Evolutionary conservation across 176 grass and related monocot species (phyloP), one percentile per base, ranked within the genome.

Genomic region (Rhynchospora tenuis): DNA sequence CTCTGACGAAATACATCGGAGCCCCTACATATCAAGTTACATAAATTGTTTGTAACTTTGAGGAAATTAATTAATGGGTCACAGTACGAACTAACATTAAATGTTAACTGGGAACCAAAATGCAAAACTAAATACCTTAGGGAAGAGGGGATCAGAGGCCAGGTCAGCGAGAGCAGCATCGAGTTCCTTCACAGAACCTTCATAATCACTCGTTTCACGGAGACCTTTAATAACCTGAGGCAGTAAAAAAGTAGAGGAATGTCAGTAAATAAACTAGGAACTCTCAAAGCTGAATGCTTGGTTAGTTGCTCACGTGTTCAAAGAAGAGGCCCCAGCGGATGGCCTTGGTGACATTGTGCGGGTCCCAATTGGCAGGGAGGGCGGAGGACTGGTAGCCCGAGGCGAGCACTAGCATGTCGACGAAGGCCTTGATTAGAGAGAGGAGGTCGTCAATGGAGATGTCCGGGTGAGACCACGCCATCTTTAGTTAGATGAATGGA

Each of bases 301-400:
- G 74, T 81, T 28, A 47, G 23, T 59, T 73, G 19, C 72, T 26
- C 74, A 92, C 92, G 46, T 93, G 89, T 85, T 98, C 87, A 88
- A 98, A 94, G 90, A 94, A 93, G 64, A 93, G 64, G 5, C 81
- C 89, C 92, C 95, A 98, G 20, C 79, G 87, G 46, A 93, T 57
- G 43, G 86, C 83, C 27, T 78, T 85, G 73, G 75, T 85, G 65
- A 98, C 78, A 48, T 86, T 88, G 5, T 45, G 77, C 58, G 80
- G 52, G 50, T 87, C 84, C 95, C 92, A 98, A 48, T 13, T 54
- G 9, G 86, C 89, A 16, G 84, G 2, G 45, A 42, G 38, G 6
- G 89, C 95, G 6, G 89, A 94, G 14, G 92, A 87, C 20, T 87
- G 83, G 81, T 87, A 83, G 9, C 95, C 95, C 7, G 90, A 90